These are phyloP conservation scores for Hypoxylon trugodes DNA, from an alignment of 495 filamentous ascomycete genomes.

Conservation along the genomic window DNA sequence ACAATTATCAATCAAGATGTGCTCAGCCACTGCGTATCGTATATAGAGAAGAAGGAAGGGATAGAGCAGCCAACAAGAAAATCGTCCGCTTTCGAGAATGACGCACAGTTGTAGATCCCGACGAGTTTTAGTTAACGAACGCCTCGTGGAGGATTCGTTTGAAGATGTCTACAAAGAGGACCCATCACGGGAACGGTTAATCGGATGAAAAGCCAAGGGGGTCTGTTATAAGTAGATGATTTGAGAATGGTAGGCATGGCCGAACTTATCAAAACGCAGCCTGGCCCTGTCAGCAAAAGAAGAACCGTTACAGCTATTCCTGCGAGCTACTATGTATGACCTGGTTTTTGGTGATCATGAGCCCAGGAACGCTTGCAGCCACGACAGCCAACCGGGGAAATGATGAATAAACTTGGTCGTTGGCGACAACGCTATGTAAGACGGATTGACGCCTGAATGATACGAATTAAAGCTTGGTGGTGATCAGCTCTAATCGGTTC, in stretches of 20 bases:
- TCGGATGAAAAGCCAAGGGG: slow-evolving; percentile 25
- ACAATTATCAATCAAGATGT: slow-evolving; percentile 14
- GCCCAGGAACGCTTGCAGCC: slow-evolving; percentile 30
- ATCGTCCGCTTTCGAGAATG: slow-evolving; percentile 31
- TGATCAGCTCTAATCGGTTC: slow-evolving; percentile 37
- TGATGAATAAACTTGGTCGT: slow-evolving; percentile 18
- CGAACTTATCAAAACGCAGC: slow-evolving; percentile 18
- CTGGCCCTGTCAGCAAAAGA: slow-evolving; percentile 15
- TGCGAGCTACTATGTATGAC: slow-evolving; percentile 24
- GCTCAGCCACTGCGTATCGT: slow-evolving; percentile 34
- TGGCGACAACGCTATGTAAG: slow-evolving; percentile 27
- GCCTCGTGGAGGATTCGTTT: slow-evolving; percentile 30
- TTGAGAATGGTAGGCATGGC: slow-evolving; percentile 24
- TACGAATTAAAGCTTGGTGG: slow-evolving; percentile 26
- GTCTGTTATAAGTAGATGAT: slow-evolving; percentile 30
- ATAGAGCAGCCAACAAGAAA: slow-evolving; percentile 22
- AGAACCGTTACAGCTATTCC: slow-evolving; percentile 24
- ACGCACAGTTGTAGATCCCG: slow-evolving; percentile 36
- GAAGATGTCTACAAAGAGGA: slow-evolving; percentile 29
- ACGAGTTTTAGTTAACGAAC: slow-evolving; percentile 34
- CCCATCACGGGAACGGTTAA: slow-evolving; percentile 30
- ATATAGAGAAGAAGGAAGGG: too few species aligned
- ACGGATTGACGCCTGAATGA: slow-evolving; percentile 38
- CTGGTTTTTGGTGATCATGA: slow-evolving; percentile 24
- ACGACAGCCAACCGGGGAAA: slow-evolving; percentile 36